Conservation (phyloP, 2,329 filamentous ascomycete species). For the Penicillium sp. region DNA sequence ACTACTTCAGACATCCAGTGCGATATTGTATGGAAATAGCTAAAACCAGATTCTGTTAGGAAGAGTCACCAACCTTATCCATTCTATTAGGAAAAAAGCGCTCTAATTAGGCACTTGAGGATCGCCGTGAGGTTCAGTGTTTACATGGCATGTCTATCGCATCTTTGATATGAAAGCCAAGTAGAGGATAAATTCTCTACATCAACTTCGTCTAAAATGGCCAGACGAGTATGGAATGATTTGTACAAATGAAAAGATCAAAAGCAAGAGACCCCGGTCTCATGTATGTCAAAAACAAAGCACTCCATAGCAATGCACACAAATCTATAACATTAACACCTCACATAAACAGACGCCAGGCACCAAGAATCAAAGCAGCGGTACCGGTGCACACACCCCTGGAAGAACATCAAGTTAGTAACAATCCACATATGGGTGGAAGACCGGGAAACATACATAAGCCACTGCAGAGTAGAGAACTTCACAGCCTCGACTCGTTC, state of each 20-base stretch:
- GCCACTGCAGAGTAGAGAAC: constrained; percentile 95
- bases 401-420: constrained; percentile 25
- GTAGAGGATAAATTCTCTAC: neutral
- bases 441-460: constrained; percentile 65
- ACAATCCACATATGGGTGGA: neutral
- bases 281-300: constrained; percentile 6
- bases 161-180: neutral
- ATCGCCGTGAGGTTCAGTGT: too few relatives aligned
- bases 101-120: too few relatives aligned
- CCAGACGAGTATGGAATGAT: constrained; percentile 6
- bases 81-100: too few relatives aligned
- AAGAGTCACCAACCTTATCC: too few relatives aligned
- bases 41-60: too few relatives aligned
- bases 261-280: constrained; percentile 3
- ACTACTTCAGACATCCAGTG: too few relatives aligned
- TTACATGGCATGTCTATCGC: neutral
- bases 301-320: constrained; percentile 22
- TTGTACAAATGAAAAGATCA: constrained; percentile 13
- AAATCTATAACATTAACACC: neutral
- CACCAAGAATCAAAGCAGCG: constrained; percentile 61
- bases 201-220: neutral
- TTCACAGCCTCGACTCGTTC: constrained; percentile 96
- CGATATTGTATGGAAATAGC: too few relatives aligned
- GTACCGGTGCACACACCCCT: constrained; percentile 63
- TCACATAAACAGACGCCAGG: constrained; percentile 62